Conservation (phyloP, 176 grass and related monocot genomes). For the Zea luxurians region DNA sequence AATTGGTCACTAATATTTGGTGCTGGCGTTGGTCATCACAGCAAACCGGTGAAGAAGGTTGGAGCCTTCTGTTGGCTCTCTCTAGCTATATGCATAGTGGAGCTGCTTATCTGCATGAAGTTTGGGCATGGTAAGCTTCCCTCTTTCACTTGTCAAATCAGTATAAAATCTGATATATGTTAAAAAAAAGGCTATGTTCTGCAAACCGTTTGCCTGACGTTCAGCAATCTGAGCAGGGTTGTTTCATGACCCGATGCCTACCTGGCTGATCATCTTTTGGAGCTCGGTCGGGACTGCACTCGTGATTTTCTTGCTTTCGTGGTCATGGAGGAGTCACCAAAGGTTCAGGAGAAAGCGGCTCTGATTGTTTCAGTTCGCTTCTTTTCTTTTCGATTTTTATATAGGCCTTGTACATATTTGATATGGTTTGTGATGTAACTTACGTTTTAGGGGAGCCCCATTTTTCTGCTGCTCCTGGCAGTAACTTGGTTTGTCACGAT, state of each 20-base stretch:
- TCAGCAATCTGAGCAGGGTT: constrained; percentile 47
- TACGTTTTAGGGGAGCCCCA: constrained; percentile 5
- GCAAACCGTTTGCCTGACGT: constrained; percentile 2
- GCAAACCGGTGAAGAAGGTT: constrained; percentile 95
- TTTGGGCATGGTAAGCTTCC: constrained; percentile 71
- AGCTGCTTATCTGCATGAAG: constrained; percentile 97
- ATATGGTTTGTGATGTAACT: constrained; percentile 43
- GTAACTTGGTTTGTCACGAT: neutral
- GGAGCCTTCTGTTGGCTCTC: constrained; percentile 97
- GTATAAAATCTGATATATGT: neutral
- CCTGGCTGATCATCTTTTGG: constrained; percentile 80
- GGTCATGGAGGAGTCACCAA: constrained; percentile 70
- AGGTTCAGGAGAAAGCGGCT: constrained; percentile 61
- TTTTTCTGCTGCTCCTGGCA: constrained; percentile 31
- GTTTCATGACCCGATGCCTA: constrained; percentile 83
- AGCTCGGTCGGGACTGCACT: constrained; percentile 54
- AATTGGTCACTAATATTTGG: neutral
- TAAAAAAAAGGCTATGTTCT: neutral
- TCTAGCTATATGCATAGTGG: constrained; percentile 91
- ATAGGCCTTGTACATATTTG: constrained; percentile 61
- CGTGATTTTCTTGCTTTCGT: constrained; percentile 68
- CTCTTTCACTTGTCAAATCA: neutral
- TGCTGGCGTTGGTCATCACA: constrained; percentile 28
- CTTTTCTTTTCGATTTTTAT: neutral
- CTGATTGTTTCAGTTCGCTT: constrained; percentile 19